Evolutionary conservation across 768 basidiomycete genomes (phyloP).

Genomic region (Leccinum arenicola): DNA sequence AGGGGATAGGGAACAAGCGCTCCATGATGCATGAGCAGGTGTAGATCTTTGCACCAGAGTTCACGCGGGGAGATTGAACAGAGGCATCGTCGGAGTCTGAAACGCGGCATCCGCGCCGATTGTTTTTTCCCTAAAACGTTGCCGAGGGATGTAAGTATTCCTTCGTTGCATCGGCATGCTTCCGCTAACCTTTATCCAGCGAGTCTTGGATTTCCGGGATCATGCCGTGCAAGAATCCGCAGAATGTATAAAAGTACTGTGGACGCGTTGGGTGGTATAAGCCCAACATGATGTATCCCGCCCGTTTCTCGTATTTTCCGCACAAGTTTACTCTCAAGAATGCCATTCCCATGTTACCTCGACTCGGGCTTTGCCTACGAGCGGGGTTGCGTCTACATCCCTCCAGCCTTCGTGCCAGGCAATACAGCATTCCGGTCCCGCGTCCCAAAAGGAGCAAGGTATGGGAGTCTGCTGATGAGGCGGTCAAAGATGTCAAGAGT

Average conservation of each 20-base stretch:
- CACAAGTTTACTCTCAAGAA: neutral
- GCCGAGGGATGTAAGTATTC: neutral
- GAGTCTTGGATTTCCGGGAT: neutral
- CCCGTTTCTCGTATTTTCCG: neutral
- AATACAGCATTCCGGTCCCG: conserved; percentile 5
- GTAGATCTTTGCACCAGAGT: no score
- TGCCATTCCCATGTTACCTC: conserved; percentile 5
- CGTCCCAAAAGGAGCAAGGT: conserved; percentile 48
- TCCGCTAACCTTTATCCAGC: neutral
- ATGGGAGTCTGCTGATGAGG: conserved; percentile 75
- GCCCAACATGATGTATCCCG: neutral
- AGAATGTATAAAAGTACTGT: conserved; percentile 15
- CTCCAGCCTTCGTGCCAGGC: conserved; percentile 1
- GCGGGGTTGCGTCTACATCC: conserved; percentile 6
- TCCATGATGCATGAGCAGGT: no score
- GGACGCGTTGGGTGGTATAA: neutral
- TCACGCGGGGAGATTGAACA: no score
- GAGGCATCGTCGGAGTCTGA: no score
- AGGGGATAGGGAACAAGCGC: no score
- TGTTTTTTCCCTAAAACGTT: no score
- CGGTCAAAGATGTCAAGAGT: conserved; percentile 76
- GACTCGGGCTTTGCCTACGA: neutral
- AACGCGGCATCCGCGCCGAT: no score
- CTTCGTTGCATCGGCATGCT: conserved; percentile 2
- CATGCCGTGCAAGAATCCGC: neutral